Percentiles rank a stretch among this genome's conserved stretches.
Conservation (phyloP, 768 basidiomycete species). For the Phylloporus sp. region DNA sequence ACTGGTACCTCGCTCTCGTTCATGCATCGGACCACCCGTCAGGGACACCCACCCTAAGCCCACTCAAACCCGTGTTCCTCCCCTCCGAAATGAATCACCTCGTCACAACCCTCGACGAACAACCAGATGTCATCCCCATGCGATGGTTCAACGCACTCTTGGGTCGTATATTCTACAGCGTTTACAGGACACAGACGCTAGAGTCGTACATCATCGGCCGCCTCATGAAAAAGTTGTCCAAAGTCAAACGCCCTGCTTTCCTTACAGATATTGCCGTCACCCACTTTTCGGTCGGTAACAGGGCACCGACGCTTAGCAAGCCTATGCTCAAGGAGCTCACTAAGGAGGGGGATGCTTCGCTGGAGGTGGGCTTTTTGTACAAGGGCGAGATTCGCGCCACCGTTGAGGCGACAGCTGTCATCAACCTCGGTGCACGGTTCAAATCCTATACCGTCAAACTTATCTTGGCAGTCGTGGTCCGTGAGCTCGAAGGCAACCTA, state of each 20-base stretch:
- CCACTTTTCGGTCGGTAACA: slow-evolving; percentile 85
- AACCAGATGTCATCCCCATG: slow-evolving; percentile 95
- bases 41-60: slow-evolving; percentile 56
- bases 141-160: slow-evolving; percentile 96
- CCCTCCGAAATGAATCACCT: slow-evolving; percentile 78
- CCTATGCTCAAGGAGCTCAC: slow-evolving; percentile 99
- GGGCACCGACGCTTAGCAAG: slow-evolving; percentile 83
- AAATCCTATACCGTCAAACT: slow-evolving; percentile 89
- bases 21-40: slow-evolving; percentile 67
- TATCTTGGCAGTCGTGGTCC: slow-evolving; percentile 82
- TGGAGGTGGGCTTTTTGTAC: slow-evolving; percentile 83
- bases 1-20: slow-evolving; percentile 86
- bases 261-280: slow-evolving; percentile 82
- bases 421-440: slow-evolving; percentile 78
- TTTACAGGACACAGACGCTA: slow-evolving; percentile 78
- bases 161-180: slow-evolving; percentile 89
- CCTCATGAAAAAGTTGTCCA: slow-evolving; percentile 90
- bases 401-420: slow-evolving; percentile 83
- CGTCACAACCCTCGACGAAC: slow-evolving; percentile 82
- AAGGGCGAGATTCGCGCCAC: slow-evolving; percentile 89
- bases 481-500: slow-evolving; percentile 88
- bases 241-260: slow-evolving; percentile 85
- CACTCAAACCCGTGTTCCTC: slow-evolving; percentile 64
- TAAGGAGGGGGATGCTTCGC: slow-evolving; percentile 85
- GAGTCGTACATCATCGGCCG: slow-evolving; percentile 83